These are phyloP conservation scores for Fusarium equiseti DNA, from an alignment of 2,329 filamentous ascomycete genomes.

Conservation along the genomic window DNA sequence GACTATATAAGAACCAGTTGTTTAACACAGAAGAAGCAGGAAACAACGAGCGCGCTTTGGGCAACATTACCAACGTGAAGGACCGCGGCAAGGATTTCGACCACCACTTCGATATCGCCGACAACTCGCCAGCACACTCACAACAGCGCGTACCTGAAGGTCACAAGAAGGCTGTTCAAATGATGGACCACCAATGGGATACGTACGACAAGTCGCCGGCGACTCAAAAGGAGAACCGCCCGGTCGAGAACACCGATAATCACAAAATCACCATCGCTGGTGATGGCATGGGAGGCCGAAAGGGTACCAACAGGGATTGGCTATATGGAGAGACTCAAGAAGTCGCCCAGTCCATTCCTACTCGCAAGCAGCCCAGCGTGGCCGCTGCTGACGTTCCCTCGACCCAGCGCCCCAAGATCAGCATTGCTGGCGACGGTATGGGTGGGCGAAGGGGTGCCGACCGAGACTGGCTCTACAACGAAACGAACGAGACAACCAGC, in stretches of 20 bases:
- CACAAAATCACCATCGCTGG: conserved; percentile 62
- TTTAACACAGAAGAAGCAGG: conserved; percentile 68
- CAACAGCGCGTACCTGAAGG: conserved; percentile 65
- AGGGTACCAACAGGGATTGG: conserved; percentile 68
- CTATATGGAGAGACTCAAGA: conserved; percentile 59
- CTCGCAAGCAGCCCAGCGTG: conserved; percentile 36
- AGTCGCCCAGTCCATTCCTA: conserved; percentile 41
- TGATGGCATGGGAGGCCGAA: conserved; percentile 75
- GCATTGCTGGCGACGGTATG: conserved; percentile 72
- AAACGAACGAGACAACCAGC: conserved; percentile 54
- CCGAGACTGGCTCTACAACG: conserved; percentile 68
- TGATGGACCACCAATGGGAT: conserved; percentile 76
- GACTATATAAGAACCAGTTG: conserved; percentile 82
- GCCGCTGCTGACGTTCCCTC: conserved; percentile 28
- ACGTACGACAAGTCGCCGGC: conserved; percentile 66
- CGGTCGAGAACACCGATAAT: conserved; percentile 59
- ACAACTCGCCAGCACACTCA: conserved; percentile 69
- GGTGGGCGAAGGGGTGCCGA: conserved; percentile 67
- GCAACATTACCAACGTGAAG: conserved; percentile 78
- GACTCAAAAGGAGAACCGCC: conserved; percentile 65
- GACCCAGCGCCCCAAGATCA: conserved; percentile 47
- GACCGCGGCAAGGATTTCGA: conserved; percentile 82
- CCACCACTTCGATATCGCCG: conserved; percentile 80
- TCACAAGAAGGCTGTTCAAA: conserved; percentile 77
- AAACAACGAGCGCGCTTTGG: conserved; percentile 62